phyloP scores from a whole-genome alignment of 2,329 filamentous ascomycete genomes.

The Bimuria novae-zelandiae region DNA sequence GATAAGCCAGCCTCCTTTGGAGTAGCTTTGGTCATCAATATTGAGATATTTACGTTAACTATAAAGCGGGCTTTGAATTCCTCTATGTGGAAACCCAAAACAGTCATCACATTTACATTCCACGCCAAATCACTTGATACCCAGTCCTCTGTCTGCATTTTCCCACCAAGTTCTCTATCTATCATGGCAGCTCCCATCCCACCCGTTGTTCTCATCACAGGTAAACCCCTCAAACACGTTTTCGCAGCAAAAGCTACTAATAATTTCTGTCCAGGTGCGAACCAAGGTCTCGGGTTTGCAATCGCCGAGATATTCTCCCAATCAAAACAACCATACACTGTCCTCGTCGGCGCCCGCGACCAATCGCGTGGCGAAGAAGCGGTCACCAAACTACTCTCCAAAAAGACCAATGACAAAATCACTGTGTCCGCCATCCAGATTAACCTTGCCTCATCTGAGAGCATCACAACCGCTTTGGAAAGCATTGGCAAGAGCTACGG shows the following conservation, averaged over 20 bases:
- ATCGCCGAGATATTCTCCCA: constrained; percentile 21
- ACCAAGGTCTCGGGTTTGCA: constrained; percentile 23
- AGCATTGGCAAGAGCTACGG: constrained; percentile 19
- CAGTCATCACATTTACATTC: too few species aligned
- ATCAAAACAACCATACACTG: constrained; percentile 17
- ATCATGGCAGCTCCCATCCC: background rate
- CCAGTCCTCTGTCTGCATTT: background rate
- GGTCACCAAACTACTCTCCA: constrained; percentile 8
- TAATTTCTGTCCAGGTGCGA: constrained; percentile 16
- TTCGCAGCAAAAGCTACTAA: background rate
- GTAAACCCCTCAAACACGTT: background rate
- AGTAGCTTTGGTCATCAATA: background rate
- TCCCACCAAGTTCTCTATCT: background rate
- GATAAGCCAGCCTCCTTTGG: background rate
- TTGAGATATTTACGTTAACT: background rate
- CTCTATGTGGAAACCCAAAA: too few species aligned
- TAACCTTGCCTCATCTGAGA: constrained; percentile 20
- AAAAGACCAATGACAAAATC: constrained; percentile 13
- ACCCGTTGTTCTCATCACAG: background rate
- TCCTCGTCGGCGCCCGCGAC: constrained; percentile 23
- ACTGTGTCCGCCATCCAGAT: constrained; percentile 30
- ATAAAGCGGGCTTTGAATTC: too few species aligned
- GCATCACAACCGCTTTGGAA: constrained; percentile 26
- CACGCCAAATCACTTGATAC: too few species aligned
- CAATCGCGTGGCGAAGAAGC: constrained; percentile 15